Percentiles rank a stretch among this genome's conserved stretches.
Conservation (phyloP, 2,329 filamentous ascomycete genomes). For the Westerdykella sp. region DNA sequence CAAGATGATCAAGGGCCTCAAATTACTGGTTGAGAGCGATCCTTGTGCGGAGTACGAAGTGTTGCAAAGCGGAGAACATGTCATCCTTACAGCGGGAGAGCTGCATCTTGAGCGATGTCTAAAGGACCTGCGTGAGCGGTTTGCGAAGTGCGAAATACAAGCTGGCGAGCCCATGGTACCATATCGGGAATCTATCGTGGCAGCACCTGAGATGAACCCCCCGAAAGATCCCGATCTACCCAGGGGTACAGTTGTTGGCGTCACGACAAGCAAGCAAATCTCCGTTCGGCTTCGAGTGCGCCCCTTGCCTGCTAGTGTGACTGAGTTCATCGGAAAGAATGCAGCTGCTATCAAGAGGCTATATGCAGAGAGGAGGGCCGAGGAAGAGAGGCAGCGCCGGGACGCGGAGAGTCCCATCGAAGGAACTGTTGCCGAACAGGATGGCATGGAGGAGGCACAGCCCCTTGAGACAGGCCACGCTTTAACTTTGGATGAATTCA, state of each 20-base stretch:
- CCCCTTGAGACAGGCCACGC: slow-evolving; percentile 52
- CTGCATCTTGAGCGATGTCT: slow-evolving; percentile 89
- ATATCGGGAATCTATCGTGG: slow-evolving; percentile 86
- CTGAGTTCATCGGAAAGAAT: slow-evolving; percentile 80
- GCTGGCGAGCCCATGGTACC: slow-evolving; percentile 91
- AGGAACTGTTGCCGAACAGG: slow-evolving; percentile 46
- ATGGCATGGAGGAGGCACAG: slow-evolving; percentile 44
- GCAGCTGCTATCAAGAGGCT: slow-evolving; percentile 69
- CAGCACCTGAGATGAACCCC: slow-evolving; percentile 84
- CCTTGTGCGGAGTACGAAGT: slow-evolving; percentile 95
- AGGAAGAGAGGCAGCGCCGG: slow-evolving; percentile 35
- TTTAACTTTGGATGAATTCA: slow-evolving; percentile 71
- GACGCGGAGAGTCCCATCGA: slow-evolving; percentile 31
- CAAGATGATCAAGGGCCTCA: slow-evolving; percentile 88
- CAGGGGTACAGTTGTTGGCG: slow-evolving; percentile 67
- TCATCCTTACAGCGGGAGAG: slow-evolving; percentile 88
- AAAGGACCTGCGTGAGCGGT: slow-evolving; percentile 86
- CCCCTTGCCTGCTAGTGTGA: slow-evolving; percentile 71
- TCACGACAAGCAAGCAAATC: slow-evolving; percentile 81
- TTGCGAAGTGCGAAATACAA: slow-evolving; percentile 90
- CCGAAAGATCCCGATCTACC: slow-evolving; percentile 80
- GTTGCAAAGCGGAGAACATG: slow-evolving; percentile 87
- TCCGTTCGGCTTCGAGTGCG: slow-evolving; percentile 69
- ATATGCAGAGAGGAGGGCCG: slow-evolving; percentile 62
- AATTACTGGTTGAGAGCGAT: slow-evolving; percentile 85